Conservation (phyloP, 768 basidiomycete genomes). For the Pleurotus sapidus region DNA sequence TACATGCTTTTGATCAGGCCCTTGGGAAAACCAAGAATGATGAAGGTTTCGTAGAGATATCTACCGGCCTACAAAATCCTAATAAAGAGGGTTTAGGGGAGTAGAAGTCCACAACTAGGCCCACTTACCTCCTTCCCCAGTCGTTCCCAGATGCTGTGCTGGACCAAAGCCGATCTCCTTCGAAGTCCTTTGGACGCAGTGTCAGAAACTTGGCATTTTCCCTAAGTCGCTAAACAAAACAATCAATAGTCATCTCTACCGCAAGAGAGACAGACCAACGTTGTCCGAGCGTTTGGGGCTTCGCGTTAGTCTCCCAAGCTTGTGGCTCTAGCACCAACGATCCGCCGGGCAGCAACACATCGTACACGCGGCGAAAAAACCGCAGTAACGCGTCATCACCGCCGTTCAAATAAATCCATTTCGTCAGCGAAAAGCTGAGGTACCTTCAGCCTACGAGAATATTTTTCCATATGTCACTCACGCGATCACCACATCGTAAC, state of each 20-base stretch:
- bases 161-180: conserved; percentile 60
- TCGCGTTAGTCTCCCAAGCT: conserved; percentile 79
- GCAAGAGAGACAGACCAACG: conserved; percentile 25
- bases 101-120: neutral
- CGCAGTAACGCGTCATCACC: conserved; percentile 68
- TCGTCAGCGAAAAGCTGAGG: conserved; percentile 76
- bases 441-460: too few species aligned
- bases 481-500: conserved; percentile 82
- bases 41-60: conserved; percentile 49
- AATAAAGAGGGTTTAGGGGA: conserved; percentile 6
- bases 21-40: too few species aligned
- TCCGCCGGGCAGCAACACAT: conserved; percentile 56
- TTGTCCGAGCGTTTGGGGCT: conserved; percentile 67
- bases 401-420: conserved; percentile 88
- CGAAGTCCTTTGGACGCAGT: conserved; percentile 66
- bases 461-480: conserved; percentile 30
- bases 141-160: conserved; percentile 43
- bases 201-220: conserved; percentile 55
- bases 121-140: conserved; percentile 63
- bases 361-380: conserved; percentile 66
- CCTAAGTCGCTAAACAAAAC: conserved; percentile 43
- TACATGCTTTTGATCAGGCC: too few species aligned
- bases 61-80: conserved; percentile 65
- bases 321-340: conserved; percentile 81
- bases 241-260: too few species aligned